These are phyloP conservation scores for Coemansia sp. DNA, from an alignment of 192 early-diverging fungal species.

Conservation along the genomic window DNA sequence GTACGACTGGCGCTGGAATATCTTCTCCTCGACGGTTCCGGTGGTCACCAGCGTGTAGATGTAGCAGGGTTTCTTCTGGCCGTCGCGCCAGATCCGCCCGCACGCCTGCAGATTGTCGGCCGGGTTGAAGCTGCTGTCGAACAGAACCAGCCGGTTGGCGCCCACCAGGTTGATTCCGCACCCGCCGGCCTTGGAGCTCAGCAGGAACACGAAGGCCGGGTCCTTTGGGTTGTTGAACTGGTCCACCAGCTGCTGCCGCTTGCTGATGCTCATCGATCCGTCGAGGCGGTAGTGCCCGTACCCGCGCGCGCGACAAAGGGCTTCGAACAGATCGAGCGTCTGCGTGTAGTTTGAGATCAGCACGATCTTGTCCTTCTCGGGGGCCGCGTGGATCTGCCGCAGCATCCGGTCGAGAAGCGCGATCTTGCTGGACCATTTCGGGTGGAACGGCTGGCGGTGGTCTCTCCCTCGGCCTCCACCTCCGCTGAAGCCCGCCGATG, in stretches of 20 bases:
- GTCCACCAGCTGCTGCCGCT: constrained; percentile 94
- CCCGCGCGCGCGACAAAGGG: constrained; percentile 73
- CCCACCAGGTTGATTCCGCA: constrained; percentile 99
- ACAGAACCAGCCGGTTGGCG: constrained; percentile 93
- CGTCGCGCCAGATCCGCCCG: constrained; percentile 88
- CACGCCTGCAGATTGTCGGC: constrained; percentile 94
- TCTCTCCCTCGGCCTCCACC: background rate
- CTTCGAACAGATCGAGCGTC: constrained; percentile 92
- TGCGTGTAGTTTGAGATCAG: constrained; percentile 99
- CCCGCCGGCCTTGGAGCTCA: constrained; percentile 97
- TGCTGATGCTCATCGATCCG: constrained; percentile 87
- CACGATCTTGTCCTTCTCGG: constrained; percentile 90
- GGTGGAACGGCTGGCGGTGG: constrained; percentile 33
- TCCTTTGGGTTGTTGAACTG: constrained; percentile 91
- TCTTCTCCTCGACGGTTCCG: constrained; percentile 99
- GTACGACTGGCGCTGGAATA: constrained; percentile 91
- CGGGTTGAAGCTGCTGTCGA: constrained; percentile 90
- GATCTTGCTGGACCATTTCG: constrained; percentile 92
- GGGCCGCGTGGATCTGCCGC: constrained; percentile 66
- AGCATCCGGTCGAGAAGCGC: constrained; percentile 77
- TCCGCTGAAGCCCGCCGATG: background rate
- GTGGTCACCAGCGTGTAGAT: constrained; percentile 98
- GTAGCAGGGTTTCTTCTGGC: constrained; percentile 82
- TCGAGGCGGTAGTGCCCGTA: constrained; percentile 84
- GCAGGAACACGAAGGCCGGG: constrained; percentile 88